Conservation (phyloP, 2,329 filamentous ascomycete genomes). For the Penicillium polonicum region DNA sequence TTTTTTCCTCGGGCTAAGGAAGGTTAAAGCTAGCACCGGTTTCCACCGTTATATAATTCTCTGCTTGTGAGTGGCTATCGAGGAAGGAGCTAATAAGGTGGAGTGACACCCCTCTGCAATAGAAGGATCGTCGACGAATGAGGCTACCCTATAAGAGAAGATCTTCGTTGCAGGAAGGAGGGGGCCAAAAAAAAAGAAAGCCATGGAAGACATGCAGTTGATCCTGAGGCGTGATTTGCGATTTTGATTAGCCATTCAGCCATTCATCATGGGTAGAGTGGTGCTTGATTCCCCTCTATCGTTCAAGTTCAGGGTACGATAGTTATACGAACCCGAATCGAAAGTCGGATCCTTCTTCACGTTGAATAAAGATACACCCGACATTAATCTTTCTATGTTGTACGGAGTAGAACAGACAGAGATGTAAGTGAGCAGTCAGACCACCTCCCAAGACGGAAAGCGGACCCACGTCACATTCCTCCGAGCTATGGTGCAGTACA, state of each 20-base stretch:
- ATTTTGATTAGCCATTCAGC: not conserved
- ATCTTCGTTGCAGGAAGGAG: not conserved
- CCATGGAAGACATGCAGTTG: not conserved
- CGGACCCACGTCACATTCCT: conserved; percentile 11
- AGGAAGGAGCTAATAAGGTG: not conserved
- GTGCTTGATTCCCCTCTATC: not conserved
- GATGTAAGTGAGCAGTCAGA: not conserved
- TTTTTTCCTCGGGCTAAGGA: not conserved
- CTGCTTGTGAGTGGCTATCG: conserved; percentile 1
- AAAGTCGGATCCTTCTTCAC: not conserved
- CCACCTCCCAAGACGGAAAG: not conserved
- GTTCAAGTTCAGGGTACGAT: not conserved
- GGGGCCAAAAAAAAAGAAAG: not conserved
- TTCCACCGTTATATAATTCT: not conserved
- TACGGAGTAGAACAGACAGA: not conserved
- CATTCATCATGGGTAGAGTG: not conserved
- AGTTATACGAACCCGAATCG: not conserved
- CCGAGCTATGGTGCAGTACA: not conserved
- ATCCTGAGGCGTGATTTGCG: not conserved
- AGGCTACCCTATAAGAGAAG: not conserved
- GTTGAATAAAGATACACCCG: not conserved
- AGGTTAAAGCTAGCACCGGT: not conserved
- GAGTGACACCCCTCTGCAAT: not conserved
- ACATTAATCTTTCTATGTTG: not conserved
- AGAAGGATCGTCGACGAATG: not conserved